phyloP scores from a whole-genome alignment of 2,329 filamentous ascomycete species.

The Lasiodiplodia sp. region DNA sequence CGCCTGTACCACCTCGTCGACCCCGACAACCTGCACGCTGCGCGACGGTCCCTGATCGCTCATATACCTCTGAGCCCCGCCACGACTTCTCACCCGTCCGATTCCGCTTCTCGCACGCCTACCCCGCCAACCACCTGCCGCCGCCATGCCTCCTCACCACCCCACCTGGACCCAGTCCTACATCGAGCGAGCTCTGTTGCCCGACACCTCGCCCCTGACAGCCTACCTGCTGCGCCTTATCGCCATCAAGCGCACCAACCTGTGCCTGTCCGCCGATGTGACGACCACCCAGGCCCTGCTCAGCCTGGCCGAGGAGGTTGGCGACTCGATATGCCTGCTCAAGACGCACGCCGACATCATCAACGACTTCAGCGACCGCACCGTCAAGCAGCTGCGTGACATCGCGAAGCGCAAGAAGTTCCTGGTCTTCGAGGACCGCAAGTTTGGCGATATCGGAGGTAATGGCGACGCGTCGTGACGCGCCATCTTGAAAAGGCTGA shows the following conservation, averaged over 20 bases:
- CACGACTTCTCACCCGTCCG: neutral
- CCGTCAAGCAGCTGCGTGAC: slow-evolving; percentile 57
- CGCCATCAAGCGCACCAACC: slow-evolving; percentile 58
- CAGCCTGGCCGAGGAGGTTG: slow-evolving; percentile 63
- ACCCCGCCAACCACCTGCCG: slow-evolving; percentile 9
- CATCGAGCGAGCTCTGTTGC: slow-evolving; percentile 53
- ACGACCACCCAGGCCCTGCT: slow-evolving; percentile 63
- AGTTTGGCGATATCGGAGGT: slow-evolving; percentile 65
- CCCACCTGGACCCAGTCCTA: slow-evolving; percentile 53
- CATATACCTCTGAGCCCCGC: slow-evolving; percentile 14
- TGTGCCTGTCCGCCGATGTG: slow-evolving; percentile 65
- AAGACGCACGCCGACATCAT: slow-evolving; percentile 70
- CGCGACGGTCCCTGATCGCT: slow-evolving; percentile 16
- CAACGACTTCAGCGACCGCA: slow-evolving; percentile 65
- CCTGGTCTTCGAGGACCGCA: slow-evolving; percentile 62
- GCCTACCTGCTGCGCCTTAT: slow-evolving; percentile 58
- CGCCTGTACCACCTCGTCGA: slow-evolving; percentile 19
- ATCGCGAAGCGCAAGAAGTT: slow-evolving; percentile 59
- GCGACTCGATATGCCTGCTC: slow-evolving; percentile 66
- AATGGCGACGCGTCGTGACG: slow-evolving; percentile 30
- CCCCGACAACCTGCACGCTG: slow-evolving; percentile 18
- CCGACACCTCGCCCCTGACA: slow-evolving; percentile 54
- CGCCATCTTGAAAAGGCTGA: slow-evolving; percentile 30
- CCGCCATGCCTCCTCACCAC: slow-evolving; percentile 36
- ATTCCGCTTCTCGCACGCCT: slow-evolving; percentile 2